Conservation (phyloP, 176 grass and related monocot genomes). For the Elaeis guineensis region DNA sequence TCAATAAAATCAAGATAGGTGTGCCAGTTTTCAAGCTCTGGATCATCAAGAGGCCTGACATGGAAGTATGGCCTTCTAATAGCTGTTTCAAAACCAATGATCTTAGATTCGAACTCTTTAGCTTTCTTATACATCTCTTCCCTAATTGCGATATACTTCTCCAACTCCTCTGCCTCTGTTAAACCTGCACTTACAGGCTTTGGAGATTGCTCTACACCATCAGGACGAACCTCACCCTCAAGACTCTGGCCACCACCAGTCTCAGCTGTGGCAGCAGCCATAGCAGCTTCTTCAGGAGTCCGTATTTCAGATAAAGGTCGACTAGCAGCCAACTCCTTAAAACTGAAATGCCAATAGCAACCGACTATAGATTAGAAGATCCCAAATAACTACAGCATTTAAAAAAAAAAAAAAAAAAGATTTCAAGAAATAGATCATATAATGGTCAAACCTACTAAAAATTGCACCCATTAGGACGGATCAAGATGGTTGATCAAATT, state of each 20-base stretch:
- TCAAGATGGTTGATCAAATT: no score
- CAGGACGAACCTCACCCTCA: constrained; percentile 36
- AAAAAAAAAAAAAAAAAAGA: no score
- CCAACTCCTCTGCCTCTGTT: constrained; percentile 60
- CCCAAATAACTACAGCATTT: no score
- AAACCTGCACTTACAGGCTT: constrained; percentile 43
- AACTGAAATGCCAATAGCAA: constrained; percentile 27
- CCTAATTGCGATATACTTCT: constrained; percentile 75
- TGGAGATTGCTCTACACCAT: constrained; percentile 37
- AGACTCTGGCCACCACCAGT: constrained; percentile 23
- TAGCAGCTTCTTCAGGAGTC: constrained; percentile 56
- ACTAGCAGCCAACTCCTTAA: constrained; percentile 72
- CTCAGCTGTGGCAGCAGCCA: constrained; percentile 28
- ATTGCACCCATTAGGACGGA: no score
- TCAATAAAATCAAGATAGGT: constrained; percentile 93
- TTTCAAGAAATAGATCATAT: no score
- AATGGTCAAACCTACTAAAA: no score
- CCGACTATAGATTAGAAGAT: neutral
- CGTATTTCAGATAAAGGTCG: constrained; percentile 61
- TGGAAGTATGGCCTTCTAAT: constrained; percentile 99
- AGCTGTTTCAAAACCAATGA: constrained; percentile 85
- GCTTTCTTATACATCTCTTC: constrained; percentile 97
- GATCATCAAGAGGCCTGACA: constrained; percentile 89
- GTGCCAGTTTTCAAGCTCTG: constrained; percentile 99
- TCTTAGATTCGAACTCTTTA: constrained; percentile 95